Base-by-base conservation (phyloP, 352 stramenopile species). In the Globisporangium recalcitrans region DNA sequence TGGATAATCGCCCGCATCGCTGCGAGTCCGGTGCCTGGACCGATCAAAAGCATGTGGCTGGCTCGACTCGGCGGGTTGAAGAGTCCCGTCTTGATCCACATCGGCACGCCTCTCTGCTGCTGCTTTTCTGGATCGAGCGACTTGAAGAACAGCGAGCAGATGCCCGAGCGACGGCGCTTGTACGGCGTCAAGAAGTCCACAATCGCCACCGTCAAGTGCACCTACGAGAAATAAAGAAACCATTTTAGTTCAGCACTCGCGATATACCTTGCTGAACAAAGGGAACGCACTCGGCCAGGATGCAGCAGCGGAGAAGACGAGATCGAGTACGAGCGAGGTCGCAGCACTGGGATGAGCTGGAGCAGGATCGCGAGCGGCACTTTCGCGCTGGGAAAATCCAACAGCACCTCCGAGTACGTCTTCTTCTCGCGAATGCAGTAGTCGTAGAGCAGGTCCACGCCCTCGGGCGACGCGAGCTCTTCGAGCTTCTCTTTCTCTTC, bases 401-500 rank as follows among this genome's bases (percentile, higher is more conserved):
- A 54, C 11, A 98, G 68, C 10, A 88, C 83, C 47, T 98, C 93
- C 13, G 78, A 76, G 62, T 96, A 96, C 32, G 83, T 96, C 60
- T 96, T 91, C 61, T 93, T 93, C 64, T 98, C 93, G 26, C 87
- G 84, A 40, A 95, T 93, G 73, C 87, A 96, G 69, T 98, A 98
- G 64, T 97, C 86, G 64, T 96, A 91, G n/a, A 97, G 83, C 32
- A 98, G 68, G 57, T 98, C 93, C 0, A 86, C 87, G 32, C 93
- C 93, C 40, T 90, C 86, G 1, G 88, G 77, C 13, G 87, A 96
- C 7, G 82, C 73, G 7, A 98, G 70, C 62, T 98, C 93, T 34
- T 91, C 65, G 1, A 98, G 77, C 52, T 98, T 98, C 47, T 98
- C 92, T 70, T 85, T 91, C 79, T 98, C 89, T 63, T 97, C 91